Evolutionary conservation across 1,284 basidiomycete species (phyloP).

Genomic region (Austroboletus olivaceoglutinosus): DNA sequence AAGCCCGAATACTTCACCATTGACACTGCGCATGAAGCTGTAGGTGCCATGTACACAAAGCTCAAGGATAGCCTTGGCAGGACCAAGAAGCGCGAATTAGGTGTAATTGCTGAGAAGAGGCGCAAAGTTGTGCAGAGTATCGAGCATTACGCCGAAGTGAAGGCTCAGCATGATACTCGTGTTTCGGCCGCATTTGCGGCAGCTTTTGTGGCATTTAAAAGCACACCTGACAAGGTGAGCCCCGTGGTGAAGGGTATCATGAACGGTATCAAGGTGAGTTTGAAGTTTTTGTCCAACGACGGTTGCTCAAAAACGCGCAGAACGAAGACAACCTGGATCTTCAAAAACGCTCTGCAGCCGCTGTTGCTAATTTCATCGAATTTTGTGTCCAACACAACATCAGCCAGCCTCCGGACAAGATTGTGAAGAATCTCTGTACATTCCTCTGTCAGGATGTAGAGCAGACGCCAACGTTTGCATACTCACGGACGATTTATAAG

Average conservation of each 20-base stretch:
- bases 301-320: constrained; percentile 40
- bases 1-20: constrained; percentile 76
- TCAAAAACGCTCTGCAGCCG: constrained; percentile 85
- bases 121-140: constrained; percentile 72
- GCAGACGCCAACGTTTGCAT: constrained; percentile 86
- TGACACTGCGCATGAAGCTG: constrained; percentile 72
- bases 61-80: constrained; percentile 73
- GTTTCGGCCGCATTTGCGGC: constrained; percentile 89
- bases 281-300: not conserved
- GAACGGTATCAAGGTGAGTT: constrained; percentile 90
- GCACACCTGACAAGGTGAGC: constrained; percentile 90
- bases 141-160: constrained; percentile 80
- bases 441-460: constrained; percentile 93
- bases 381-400: constrained; percentile 75
- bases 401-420: constrained; percentile 79
- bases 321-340: constrained; percentile 89
- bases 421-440: constrained; percentile 95
- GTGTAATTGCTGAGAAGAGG: constrained; percentile 77
- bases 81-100: constrained; percentile 77
- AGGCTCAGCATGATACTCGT: constrained; percentile 84
- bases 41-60: constrained; percentile 69
- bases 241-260: constrained; percentile 97
- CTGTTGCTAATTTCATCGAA: constrained; percentile 86
- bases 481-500: constrained; percentile 54
- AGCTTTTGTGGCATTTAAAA: constrained; percentile 83